Evolutionary conservation across 164 flowering plant genomes (phyloP).

Genomic region (Saururus chinensis): DNA sequence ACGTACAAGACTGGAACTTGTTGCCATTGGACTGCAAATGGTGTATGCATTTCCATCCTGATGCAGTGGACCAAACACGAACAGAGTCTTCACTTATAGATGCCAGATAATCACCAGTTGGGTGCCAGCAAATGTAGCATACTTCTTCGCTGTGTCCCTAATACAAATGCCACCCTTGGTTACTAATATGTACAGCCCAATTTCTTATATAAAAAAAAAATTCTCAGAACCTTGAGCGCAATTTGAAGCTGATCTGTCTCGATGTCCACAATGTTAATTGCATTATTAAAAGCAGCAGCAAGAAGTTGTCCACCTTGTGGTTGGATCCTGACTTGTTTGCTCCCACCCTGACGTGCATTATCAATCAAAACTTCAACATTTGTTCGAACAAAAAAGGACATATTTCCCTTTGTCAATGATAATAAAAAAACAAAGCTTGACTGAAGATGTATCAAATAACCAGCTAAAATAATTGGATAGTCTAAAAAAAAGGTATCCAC

Average conservation of each 20-base stretch:
- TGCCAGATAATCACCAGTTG: conserved; percentile 54
- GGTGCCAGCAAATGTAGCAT: conserved; percentile 65
- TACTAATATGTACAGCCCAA: neutral
- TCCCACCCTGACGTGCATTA: conserved; percentile 39
- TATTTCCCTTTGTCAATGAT: no score
- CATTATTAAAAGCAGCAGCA: conserved; percentile 61
- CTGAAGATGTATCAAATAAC: no score
- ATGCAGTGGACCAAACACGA: conserved; percentile 45
- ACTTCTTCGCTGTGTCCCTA: conserved; percentile 63
- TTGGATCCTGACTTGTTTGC: conserved; percentile 67
- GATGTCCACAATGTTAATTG: conserved; percentile 49
- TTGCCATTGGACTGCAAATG: conserved; percentile 53
- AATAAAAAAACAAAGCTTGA: no score
- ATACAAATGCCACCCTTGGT: neutral
- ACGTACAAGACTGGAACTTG: conserved; percentile 65
- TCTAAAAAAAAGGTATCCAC: no score
- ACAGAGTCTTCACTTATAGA: conserved; percentile 74
- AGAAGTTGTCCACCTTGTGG: conserved; percentile 55
- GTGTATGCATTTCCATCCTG: conserved; percentile 55
- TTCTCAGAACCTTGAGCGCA: conserved; percentile 36
- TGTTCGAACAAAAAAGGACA: neutral
- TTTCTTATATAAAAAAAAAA: neutral
- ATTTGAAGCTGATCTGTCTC: conserved; percentile 46
- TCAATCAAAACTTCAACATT: neutral
- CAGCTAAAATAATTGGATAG: no score